Percentiles rank a stretch among this genome's conserved stretches.
These are phyloP conservation scores for Chlorella ohadii DNA, from an alignment of 139 green algal genomes.

Conservation along the genomic window DNA sequence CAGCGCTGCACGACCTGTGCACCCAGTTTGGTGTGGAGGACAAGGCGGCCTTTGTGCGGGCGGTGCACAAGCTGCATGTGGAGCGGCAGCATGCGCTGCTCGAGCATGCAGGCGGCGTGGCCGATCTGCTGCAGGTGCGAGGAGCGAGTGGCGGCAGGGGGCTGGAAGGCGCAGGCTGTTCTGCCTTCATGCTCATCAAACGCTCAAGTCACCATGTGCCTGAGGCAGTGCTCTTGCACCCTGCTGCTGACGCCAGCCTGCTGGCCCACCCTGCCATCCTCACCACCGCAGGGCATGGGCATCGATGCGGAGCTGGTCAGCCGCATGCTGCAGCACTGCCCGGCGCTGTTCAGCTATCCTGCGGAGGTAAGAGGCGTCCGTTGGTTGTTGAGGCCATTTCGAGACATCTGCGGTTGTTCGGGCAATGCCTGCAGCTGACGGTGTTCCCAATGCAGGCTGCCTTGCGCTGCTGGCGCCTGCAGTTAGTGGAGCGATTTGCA, in stretches of 20 bases:
- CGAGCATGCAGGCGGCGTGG: not conserved
- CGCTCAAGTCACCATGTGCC: too few relatives aligned
- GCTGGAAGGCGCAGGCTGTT: too few relatives aligned
- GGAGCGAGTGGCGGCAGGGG: not conserved
- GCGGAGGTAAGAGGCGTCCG: not conserved
- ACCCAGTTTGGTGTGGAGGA: not conserved
- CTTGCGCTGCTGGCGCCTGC: too few relatives aligned
- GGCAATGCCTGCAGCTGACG: too few relatives aligned
- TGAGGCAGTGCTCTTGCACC: too few relatives aligned
- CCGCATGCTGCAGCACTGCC: conserved; percentile 17
- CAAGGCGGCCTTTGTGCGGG: not conserved
- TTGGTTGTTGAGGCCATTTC: too few relatives aligned
- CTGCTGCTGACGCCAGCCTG: not conserved
- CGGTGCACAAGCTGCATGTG: conserved; percentile 4
- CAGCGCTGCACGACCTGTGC: not conserved
- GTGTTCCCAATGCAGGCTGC: too few relatives aligned
- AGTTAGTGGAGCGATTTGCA: too few relatives aligned
- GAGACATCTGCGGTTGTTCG: too few relatives aligned
- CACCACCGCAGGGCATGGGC: not conserved
- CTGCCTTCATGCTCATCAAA: too few relatives aligned
- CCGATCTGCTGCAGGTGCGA: not conserved
- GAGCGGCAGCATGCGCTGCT: conserved; percentile 13
- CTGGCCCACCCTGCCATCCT: not conserved
- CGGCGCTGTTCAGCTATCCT: conserved; percentile 8
- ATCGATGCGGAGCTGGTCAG: not conserved